Conservation (phyloP, 1,284 basidiomycete genomes). For the Fomes fomentarius region DNA sequence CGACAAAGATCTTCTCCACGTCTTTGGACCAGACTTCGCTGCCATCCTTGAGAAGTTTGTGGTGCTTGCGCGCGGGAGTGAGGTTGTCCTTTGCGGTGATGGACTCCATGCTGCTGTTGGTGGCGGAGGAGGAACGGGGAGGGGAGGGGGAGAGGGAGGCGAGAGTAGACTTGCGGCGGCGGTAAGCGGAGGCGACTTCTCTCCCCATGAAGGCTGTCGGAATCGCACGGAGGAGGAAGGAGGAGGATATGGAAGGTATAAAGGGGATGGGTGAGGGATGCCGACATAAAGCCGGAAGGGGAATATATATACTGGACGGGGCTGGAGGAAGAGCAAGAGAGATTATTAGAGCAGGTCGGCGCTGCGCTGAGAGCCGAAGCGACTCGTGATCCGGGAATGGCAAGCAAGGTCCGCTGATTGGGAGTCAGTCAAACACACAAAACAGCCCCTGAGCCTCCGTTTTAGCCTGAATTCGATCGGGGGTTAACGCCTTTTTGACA, state of each 20-base stretch:
- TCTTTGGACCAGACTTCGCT: slow-evolving; percentile 81
- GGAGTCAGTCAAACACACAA: slow-evolving; percentile 37
- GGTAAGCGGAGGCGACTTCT: slow-evolving; percentile 34
- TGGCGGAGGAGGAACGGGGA: slow-evolving; percentile 31
- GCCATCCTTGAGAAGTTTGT: slow-evolving; percentile 82
- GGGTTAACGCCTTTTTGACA: slow-evolving; percentile 5
- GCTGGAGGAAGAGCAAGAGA: slow-evolving; percentile 9
- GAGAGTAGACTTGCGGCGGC: slow-evolving; percentile 26
- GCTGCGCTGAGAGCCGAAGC: slow-evolving; percentile 29
- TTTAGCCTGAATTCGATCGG: slow-evolving; percentile 27
- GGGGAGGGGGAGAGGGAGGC: slow-evolving; percentile 26
- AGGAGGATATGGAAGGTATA: slow-evolving; percentile 32
- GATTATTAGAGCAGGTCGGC: slow-evolving; percentile 18
- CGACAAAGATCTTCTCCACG: slow-evolving; percentile 75
- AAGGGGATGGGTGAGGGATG: slow-evolving; percentile 29
- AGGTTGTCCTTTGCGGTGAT: slow-evolving; percentile 45
- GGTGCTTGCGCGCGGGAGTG: slow-evolving; percentile 79
- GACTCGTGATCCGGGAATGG: slow-evolving; percentile 44
- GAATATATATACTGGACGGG: slow-evolving; percentile 29
- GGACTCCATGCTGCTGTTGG: slow-evolving; percentile 30
- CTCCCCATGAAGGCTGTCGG: slow-evolving; percentile 25
- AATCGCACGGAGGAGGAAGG: slow-evolving; percentile 26
- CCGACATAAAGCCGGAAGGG: slow-evolving; percentile 31
- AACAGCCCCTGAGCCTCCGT: slow-evolving; percentile 23
- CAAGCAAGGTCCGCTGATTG: slow-evolving; percentile 38